Percentiles rank a stretch among this genome's conserved stretches.
Conservation (phyloP, 129 eudicot genomes). For the Glebionis coronaria region DNA sequence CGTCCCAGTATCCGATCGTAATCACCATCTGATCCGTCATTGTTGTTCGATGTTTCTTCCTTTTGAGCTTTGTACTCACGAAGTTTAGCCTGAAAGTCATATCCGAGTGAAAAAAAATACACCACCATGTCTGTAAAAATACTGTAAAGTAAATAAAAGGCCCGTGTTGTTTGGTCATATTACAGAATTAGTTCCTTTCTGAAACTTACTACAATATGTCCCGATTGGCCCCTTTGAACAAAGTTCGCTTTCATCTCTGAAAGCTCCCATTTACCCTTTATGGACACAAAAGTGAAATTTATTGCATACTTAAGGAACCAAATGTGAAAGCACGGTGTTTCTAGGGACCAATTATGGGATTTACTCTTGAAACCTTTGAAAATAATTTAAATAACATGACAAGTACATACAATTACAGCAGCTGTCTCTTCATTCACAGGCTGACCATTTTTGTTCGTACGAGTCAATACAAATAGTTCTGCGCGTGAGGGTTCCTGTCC, state of each 20-base stretch:
- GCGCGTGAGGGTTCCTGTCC: slow-evolving; percentile 45
- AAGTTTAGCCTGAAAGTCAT: slow-evolving; percentile 33
- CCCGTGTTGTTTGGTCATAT: too few species aligned
- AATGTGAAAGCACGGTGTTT: too few species aligned
- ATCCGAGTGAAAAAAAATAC: background rate
- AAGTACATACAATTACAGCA: slow-evolving; percentile 40
- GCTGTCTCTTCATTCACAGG: slow-evolving; percentile 42
- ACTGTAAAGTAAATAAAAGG: too few species aligned
- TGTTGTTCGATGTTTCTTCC: too few species aligned
- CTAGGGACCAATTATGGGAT: too few species aligned
- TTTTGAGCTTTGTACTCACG: slow-evolving; percentile 19
- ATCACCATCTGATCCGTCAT: slow-evolving; percentile 25
- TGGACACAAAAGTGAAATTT: too few species aligned
- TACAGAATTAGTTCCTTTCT: too few species aligned
- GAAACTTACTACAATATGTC: too few species aligned
- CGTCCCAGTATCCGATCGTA: slow-evolving; percentile 27
- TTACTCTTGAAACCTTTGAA: background rate
- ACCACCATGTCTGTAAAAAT: background rate
- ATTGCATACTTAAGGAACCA: too few species aligned
- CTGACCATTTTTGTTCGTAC: slow-evolving; percentile 47
- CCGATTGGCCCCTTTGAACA: too few species aligned
- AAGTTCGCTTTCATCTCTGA: too few species aligned
- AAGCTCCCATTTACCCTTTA: too few species aligned
- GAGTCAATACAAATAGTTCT: slow-evolving; percentile 45
- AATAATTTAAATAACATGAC: background rate